Evolutionary conservation across 2,329 filamentous ascomycete genomes (phyloP), one percentile per base, ranked within the genome.

Genomic region (Rhynchosporium graminicola): DNA sequence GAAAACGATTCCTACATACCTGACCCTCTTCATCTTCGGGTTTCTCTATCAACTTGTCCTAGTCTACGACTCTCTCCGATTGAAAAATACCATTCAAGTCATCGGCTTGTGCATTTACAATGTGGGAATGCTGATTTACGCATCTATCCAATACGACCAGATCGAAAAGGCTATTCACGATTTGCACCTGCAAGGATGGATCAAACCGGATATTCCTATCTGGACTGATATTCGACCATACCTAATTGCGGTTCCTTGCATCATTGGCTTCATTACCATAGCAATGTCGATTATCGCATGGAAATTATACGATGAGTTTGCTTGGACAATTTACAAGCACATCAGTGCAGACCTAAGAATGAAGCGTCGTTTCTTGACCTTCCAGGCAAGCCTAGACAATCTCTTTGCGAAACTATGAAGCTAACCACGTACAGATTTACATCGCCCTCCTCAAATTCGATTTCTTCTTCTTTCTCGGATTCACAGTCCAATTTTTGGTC

Each of bases 381-480:
- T 96, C 76, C 95, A 99, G 87, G 92, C 96, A 80, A 58, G 80
- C 72, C 13, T 52, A 58, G 26, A 12, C 9, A n/a, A 31, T 15
- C 15, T 9, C 10, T n/a, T 28, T 8, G 29, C 10, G 8, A 45
- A 42, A 29, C 4, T 29, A 4, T 4, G 28, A 54, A 55, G n/a
- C 63, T 70, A 59, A 72, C 38, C 33, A n/a, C 10, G 9, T 40
- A 26, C 58, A 97, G 93, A 93, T 99, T 76, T 99, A 97, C 77
- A 97, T 99, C 73, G 92, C 95, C 43, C 84, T 99, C 10, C 84
- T 99, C 68, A 99, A 99, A 78, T 99, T 99, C 76, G 95, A 99
- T 79, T 98, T 99, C 78, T 99, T 99, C 86, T 98, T 99, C 82
- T 99, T 99, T 83, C 86, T 99, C 57, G 95, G 94, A 60, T 99